phyloP scores from a whole-genome alignment of 495 filamentous ascomycete species.

The Cercophora sp. region DNA sequence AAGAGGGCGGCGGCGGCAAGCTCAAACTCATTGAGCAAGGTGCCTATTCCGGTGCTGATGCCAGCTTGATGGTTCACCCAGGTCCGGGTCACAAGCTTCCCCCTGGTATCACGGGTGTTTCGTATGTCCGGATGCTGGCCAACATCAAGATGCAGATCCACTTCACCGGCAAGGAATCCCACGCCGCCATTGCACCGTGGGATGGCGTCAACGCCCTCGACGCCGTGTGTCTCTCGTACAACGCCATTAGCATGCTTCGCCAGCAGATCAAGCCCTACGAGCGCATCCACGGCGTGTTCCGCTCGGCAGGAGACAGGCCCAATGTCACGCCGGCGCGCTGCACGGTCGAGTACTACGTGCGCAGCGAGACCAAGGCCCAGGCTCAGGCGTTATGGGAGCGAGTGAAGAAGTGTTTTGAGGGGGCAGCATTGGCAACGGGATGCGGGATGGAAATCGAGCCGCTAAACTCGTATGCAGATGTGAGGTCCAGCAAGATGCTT shows the following conservation, averaged over 20 bases:
- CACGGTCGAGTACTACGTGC: slow-evolving; percentile 53
- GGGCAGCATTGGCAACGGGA: slow-evolving; percentile 52
- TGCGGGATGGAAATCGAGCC: slow-evolving; percentile 47
- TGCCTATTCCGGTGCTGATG: slow-evolving; percentile 45
- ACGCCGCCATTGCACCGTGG: slow-evolving; percentile 62
- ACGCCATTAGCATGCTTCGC: slow-evolving; percentile 56
- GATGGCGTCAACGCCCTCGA: slow-evolving; percentile 63
- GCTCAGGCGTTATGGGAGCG: slow-evolving; percentile 45
- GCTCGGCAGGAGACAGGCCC: slow-evolving; percentile 26
- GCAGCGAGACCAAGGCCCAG: slow-evolving; percentile 40
- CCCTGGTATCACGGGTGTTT: slow-evolving; percentile 24
- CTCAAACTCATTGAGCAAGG: slow-evolving; percentile 46
- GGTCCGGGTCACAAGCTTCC: slow-evolving; percentile 34
- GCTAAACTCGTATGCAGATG: slow-evolving; percentile 50
- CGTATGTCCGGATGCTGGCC: slow-evolving; percentile 47
- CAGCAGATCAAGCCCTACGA: slow-evolving; percentile 51
- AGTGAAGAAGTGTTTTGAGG: slow-evolving; percentile 54
- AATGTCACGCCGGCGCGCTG: slow-evolving; percentile 53
- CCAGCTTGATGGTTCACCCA: slow-evolving; percentile 54
- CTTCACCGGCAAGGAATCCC: slow-evolving; percentile 47
- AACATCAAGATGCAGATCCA: slow-evolving; percentile 47
- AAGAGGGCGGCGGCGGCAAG: slow-evolving; percentile 57
- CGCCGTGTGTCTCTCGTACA: slow-evolving; percentile 58
- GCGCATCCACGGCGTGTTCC: slow-evolving; percentile 30
- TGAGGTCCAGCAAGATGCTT: slow-evolving; percentile 45